These are phyloP conservation scores for Warburgia ugandensis DNA, from an alignment of 164 flowering plant genomes.

Conservation along the genomic window DNA sequence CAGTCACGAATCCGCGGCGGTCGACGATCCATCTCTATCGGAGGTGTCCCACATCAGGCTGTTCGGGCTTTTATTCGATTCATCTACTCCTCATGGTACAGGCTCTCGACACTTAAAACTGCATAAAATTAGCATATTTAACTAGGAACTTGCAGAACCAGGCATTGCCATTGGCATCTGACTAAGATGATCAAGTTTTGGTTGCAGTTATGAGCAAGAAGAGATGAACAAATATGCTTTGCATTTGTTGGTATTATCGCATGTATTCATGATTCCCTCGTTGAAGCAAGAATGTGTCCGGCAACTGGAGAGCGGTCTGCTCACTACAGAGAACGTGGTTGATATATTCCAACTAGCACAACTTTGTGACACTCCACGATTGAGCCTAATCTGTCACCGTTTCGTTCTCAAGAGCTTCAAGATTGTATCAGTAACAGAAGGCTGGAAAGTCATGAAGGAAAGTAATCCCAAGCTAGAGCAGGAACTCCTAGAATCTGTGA, in stretches of 20 bases:
- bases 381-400: constrained; percentile 59
- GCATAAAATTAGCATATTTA: no score
- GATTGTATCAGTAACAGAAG: constrained; percentile 46
- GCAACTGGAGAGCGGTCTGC: constrained; percentile 40
- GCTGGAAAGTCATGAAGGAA: constrained; percentile 69
- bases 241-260: constrained; percentile 73
- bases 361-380: constrained; percentile 76
- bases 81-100: constrained; percentile 78
- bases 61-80: constrained; percentile 69
- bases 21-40: constrained; percentile 39
- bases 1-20: constrained; percentile 32
- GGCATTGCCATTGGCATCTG: no score
- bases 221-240: constrained; percentile 53
- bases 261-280: constrained; percentile 55
- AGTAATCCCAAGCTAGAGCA: constrained; percentile 72
- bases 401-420: constrained; percentile 47
- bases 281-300: constrained; percentile 53
- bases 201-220: constrained; percentile 55
- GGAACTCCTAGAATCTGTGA: constrained; percentile 39
- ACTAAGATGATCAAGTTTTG: neutral
- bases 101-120: neutral
- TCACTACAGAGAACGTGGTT: constrained; percentile 52
- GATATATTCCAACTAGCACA: constrained; percentile 72
- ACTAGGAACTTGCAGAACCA: no score
- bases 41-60: constrained; percentile 73